Conservation (phyloP, 2,329 filamentous ascomycete genomes). For the Fusarium sp. region DNA sequence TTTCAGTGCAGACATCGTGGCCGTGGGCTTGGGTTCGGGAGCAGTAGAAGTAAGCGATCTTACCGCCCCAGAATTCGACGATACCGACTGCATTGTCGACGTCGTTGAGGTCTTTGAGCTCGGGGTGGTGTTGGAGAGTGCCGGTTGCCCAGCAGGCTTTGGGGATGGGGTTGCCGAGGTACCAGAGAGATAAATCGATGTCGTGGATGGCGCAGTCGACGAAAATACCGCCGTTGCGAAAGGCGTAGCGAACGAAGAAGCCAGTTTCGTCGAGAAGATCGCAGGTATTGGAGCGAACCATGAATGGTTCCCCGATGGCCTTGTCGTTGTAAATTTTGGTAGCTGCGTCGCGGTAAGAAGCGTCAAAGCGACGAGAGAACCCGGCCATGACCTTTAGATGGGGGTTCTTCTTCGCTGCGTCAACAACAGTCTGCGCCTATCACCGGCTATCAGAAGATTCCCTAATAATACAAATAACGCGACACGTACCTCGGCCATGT, state of each 20-base stretch:
- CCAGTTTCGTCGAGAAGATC: constrained; percentile 72
- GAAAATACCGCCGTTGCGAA: constrained; percentile 73
- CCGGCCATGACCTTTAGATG: constrained; percentile 69
- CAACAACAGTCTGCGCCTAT: constrained; percentile 68
- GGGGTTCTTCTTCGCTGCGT: constrained; percentile 63
- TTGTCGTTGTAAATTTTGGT: constrained; percentile 58
- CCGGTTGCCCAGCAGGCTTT: constrained; percentile 30
- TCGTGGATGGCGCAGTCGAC: constrained; percentile 77
- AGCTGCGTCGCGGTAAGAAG: constrained; percentile 70
- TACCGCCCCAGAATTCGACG: constrained; percentile 72
- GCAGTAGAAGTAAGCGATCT: constrained; percentile 72
- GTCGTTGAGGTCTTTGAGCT: constrained; percentile 41
- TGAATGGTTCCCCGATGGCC: constrained; percentile 66
- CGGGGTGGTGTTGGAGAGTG: constrained; percentile 37
- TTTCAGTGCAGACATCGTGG: constrained; percentile 69
- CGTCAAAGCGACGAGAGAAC: constrained; percentile 63
- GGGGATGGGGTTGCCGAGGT: constrained; percentile 33
- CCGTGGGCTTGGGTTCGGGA: constrained; percentile 74
- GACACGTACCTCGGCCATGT: constrained; percentile 62
- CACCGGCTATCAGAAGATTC: too few relatives aligned
- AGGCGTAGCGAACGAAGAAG: constrained; percentile 74
- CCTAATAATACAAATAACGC: too few relatives aligned
- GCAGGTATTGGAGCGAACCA: constrained; percentile 74
- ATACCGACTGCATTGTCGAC: constrained; percentile 57
- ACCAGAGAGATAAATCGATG: constrained; percentile 56